Percentiles rank a stretch among this genome's conserved stretches.
Conservation (phyloP, 208 protist species). For the Acanthamoeba royreba region DNA sequence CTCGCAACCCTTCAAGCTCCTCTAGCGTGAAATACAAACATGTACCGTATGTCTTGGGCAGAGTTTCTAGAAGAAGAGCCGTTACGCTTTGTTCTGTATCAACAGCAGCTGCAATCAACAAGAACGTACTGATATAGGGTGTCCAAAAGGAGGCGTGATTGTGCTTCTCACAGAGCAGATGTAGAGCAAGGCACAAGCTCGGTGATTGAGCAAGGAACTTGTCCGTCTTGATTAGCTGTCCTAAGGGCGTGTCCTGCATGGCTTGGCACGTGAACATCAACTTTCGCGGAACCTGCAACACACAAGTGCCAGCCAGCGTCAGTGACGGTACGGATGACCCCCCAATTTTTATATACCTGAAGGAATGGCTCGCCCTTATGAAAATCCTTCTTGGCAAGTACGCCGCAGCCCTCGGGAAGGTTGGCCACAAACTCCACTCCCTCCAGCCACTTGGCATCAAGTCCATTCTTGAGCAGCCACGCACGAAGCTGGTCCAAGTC, state of each 20-base stretch:
- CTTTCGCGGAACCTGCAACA: conserved; percentile 12
- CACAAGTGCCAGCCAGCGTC: too few relatives aligned
- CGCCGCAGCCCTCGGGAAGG: neutral
- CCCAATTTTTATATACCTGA: too few relatives aligned
- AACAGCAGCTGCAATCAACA: too few relatives aligned
- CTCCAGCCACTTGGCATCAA: neutral
- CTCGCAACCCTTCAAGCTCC: neutral
- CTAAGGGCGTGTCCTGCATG: neutral
- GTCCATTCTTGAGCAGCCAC: conserved; percentile 28
- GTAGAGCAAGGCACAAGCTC: conserved; percentile 29
- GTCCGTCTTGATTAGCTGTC: neutral
- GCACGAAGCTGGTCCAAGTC: neutral
- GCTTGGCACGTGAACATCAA: neutral
- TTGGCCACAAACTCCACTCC: conserved; percentile 2
- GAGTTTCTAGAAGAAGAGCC: neutral
- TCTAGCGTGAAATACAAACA: conserved; percentile 44
- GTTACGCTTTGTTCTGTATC: too few relatives aligned
- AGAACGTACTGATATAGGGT: conserved; percentile 17
- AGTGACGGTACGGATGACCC: too few relatives aligned
- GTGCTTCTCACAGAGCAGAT: conserved; percentile 35
- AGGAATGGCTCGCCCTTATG: conserved; percentile 35
- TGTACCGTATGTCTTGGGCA: conserved; percentile 38
- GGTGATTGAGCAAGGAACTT: conserved; percentile 9
- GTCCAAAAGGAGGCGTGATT: conserved; percentile 43
- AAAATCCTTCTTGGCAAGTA: conserved; percentile 8